phyloP scores from a whole-genome alignment of 768 basidiomycete species.

The Myochromella boudieri region DNA sequence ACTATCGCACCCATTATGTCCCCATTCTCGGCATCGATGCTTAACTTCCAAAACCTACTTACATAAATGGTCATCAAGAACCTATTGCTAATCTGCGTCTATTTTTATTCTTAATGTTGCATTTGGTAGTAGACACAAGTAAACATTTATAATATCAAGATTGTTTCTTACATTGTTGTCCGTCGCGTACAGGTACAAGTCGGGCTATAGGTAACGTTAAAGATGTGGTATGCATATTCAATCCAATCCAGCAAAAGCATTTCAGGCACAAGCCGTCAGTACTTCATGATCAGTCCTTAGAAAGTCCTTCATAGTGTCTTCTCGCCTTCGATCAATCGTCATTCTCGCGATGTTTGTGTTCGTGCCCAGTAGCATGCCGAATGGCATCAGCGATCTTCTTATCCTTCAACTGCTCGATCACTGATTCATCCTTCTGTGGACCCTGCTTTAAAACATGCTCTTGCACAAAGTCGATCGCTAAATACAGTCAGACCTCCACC shows the following conservation, averaged over 20 bases:
- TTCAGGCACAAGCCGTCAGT: too few species aligned
- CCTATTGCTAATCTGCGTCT: not conserved
- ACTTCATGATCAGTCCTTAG: too few species aligned
- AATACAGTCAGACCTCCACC: not conserved
- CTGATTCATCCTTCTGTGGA: slow-evolving; percentile 36
- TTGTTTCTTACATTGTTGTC: too few species aligned
- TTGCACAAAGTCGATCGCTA: slow-evolving; percentile 41
- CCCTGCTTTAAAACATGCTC: slow-evolving; percentile 38
- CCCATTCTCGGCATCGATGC: slow-evolving; percentile 1
- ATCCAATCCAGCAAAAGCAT: too few species aligned
- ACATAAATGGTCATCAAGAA: too few species aligned
- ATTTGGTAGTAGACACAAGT: not conserved
- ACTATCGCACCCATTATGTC: not conserved
- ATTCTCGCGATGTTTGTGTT: slow-evolving; percentile 15
- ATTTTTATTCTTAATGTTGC: not conserved
- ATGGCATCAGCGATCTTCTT: slow-evolving; percentile 36
- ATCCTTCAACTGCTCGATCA: slow-evolving; percentile 40
- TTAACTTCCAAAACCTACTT: too few species aligned
- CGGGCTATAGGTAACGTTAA: too few species aligned
- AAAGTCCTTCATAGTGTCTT: too few species aligned
- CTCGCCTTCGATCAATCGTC: not conserved
- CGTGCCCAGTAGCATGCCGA: slow-evolving; percentile 29
- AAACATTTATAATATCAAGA: not conserved
- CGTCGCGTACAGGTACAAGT: too few species aligned
- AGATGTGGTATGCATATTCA: too few species aligned